Base-by-base conservation (phyloP, 2,329 filamentous ascomycete genomes). In the Plenodomus lindquistii region DNA sequence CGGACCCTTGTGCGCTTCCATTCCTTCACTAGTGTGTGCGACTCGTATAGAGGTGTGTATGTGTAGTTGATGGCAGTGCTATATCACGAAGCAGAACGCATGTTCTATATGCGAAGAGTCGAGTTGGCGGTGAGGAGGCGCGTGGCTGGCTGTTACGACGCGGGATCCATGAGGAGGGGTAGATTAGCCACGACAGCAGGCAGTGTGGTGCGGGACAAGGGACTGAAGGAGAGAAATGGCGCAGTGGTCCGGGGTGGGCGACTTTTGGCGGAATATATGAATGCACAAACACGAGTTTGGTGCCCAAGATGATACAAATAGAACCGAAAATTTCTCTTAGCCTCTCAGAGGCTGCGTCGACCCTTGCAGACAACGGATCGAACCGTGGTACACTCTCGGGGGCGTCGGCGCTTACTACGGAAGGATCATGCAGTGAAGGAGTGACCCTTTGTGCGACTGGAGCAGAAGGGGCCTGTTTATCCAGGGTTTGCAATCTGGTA, bases 1-100 rank as follows among this genome's bases (percentile, higher is more conserved):
- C 40, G 67, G 50, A 49, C 60, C 60, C 55, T 66, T 52, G 45
- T 64, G 53, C 44, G 67, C 47, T 50, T 70, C 68, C 69, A 72
- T 71, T 29, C 29, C 50, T 31, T 31, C 40, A 49, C 22, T 38
- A 37, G 31, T 40, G 24, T 41, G 18, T 50, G 37, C 41, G 27
- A 24, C 42, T 45, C 24, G 42, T 49, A 22, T 34, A 37, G 27
- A 39, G 35, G 41, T 49, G 35, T 50, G 44, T 44, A 35, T 55
- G 42, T 37, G 27, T 24, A 24, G 27, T 31, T 41, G 19, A 34
- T 40, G 24, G 36, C 49, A 38, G 43, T 44, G 41, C 40, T 50
- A 22, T 52, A 44, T 60, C 52, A 64, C 50, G 53, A 59, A 51
- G 39, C 36, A 41, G 36, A 20, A 49, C 40, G 54, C 65, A 69